These are phyloP conservation scores for Penicillium occitanis DNA, from an alignment of 2,329 filamentous ascomycete species.

Conservation along the genomic window DNA sequence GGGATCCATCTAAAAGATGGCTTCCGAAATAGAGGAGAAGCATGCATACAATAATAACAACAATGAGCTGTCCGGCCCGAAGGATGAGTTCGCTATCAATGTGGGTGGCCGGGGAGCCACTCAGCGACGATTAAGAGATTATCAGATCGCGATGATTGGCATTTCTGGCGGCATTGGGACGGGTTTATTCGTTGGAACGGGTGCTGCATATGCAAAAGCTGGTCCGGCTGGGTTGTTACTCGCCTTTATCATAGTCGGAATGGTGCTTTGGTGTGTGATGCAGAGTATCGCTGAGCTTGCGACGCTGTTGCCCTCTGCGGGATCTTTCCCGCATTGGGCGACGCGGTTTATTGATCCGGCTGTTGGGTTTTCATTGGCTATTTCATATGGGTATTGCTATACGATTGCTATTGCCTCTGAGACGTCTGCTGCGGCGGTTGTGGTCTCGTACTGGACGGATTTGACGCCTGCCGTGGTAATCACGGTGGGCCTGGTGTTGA, in stretches of 20 bases:
- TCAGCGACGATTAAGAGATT: conserved; percentile 37
- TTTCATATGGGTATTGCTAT: conserved; percentile 76
- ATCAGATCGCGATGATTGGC: conserved; percentile 45
- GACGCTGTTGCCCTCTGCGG: conserved; percentile 84
- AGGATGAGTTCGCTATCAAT: conserved; percentile 34
- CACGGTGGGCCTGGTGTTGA: conserved; percentile 32
- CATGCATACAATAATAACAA: background rate
- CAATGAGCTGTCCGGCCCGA: conserved; percentile 14
- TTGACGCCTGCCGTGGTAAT: conserved; percentile 73
- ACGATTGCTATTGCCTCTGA: conserved; percentile 76
- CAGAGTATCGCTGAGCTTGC: conserved; percentile 88
- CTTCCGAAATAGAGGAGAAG: conserved; percentile 11
- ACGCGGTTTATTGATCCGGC: conserved; percentile 88
- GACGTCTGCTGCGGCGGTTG: conserved; percentile 81
- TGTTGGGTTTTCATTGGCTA: conserved; percentile 83
- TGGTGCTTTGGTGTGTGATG: conserved; percentile 85
- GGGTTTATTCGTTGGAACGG: conserved; percentile 56
- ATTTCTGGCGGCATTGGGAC: conserved; percentile 59
- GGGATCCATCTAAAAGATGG: conserved; percentile 5
- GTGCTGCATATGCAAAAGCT: conserved; percentile 52
- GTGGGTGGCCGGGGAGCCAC: conserved; percentile 35
- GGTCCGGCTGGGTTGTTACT: conserved; percentile 56
- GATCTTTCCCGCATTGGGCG: conserved; percentile 86
- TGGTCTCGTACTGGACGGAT: conserved; percentile 72
- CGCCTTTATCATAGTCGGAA: conserved; percentile 60